These are phyloP conservation scores for Aristolochia fimbriata DNA, from an alignment of 164 flowering plant genomes.

Conservation along the genomic window DNA sequence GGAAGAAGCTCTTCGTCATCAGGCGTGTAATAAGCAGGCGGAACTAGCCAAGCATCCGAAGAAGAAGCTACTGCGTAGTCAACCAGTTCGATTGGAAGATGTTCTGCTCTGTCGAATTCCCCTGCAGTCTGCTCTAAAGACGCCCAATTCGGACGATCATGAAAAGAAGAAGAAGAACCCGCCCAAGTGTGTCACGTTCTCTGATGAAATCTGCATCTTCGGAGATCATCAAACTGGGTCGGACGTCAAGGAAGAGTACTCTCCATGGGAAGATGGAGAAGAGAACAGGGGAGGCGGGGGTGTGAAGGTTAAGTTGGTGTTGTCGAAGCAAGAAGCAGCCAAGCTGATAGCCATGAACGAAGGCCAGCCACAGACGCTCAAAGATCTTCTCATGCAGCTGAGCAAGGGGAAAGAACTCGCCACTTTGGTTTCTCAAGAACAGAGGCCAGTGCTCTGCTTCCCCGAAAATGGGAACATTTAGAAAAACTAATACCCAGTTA, in stretches of 20 bases:
- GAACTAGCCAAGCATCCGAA: too few relatives aligned
- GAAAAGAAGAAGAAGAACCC: not conserved
- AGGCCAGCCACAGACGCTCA: not conserved
- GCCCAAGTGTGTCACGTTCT: not conserved
- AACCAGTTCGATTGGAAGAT: not conserved
- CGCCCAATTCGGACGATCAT: not conserved
- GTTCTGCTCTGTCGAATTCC: not conserved
- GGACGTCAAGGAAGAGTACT: too few relatives aligned
- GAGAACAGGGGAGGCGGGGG: too few relatives aligned
- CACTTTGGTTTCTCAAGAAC: too few relatives aligned
- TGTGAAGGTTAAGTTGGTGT: not conserved
- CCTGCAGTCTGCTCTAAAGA: not conserved
- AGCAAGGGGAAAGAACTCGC: too few relatives aligned
- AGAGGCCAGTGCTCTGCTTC: too few relatives aligned
- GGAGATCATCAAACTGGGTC: not conserved
- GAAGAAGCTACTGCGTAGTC: not conserved
- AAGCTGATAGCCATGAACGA: not conserved
- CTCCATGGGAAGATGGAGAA: not conserved
- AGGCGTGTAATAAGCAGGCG: too few relatives aligned
- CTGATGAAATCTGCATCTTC: not conserved
- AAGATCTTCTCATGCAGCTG: not conserved
- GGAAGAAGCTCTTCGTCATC: too few relatives aligned
- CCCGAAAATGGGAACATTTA: too few relatives aligned
- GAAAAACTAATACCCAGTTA: too few relatives aligned
- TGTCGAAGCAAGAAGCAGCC: constrained; percentile 1